Conservation (phyloP, 2,329 filamentous ascomycete species). For the Sclerotinia borealis region DNA sequence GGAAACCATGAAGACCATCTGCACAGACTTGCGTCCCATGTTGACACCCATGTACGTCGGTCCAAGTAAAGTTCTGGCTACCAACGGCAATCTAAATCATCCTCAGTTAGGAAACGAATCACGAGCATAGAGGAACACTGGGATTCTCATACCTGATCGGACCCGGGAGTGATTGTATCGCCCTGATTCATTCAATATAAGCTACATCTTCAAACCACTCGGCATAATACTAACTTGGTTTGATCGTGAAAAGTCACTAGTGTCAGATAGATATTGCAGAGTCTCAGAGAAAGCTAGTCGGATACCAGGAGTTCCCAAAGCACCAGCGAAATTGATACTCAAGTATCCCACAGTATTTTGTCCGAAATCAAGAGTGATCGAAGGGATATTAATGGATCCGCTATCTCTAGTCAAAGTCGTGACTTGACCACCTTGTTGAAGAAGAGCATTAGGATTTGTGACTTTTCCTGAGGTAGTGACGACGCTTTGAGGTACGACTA, state of each 20-base stretch:
- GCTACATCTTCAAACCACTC: no score
- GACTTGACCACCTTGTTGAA: conserved; percentile 27
- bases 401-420: conserved; percentile 32
- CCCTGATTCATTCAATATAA: conserved; percentile 22
- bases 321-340: conserved; percentile 38
- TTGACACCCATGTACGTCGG: conserved; percentile 40
- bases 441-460: conserved; percentile 33
- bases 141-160: conserved; percentile 39
- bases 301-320: conserved; percentile 34
- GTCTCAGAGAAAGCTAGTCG: conserved; percentile 45
- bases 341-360: conserved; percentile 42
- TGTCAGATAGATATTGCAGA: conserved; percentile 38
- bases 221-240: conserved; percentile 35
- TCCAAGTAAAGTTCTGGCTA: conserved; percentile 40
- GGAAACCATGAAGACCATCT: conserved; percentile 48
- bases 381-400: conserved; percentile 27
- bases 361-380: conserved; percentile 45
- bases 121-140: neutral
- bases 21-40: conserved; percentile 41
- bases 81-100: conserved; percentile 39
- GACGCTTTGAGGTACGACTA: conserved; percentile 33
- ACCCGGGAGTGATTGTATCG: conserved; percentile 40
- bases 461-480: conserved; percentile 36
- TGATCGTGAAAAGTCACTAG: conserved; percentile 45
- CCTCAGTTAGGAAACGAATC: conserved; percentile 7